Percentiles rank a stretch among this genome's conserved stretches.
phyloP scores from a whole-genome alignment of 441 rosid genomes.

The Breynia disticha region DNA sequence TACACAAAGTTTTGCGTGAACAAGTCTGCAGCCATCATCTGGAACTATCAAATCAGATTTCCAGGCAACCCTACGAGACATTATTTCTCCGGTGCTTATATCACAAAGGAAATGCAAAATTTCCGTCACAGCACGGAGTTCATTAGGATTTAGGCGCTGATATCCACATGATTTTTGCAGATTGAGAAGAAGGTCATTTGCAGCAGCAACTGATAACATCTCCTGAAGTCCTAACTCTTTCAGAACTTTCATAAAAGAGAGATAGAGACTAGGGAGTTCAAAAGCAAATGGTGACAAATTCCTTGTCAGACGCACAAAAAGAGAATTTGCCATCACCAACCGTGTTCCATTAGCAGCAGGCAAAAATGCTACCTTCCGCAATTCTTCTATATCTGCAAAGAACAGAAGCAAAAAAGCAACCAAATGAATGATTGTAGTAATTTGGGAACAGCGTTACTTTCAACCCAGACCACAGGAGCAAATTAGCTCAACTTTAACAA shows the following conservation, averaged over 20 bases:
- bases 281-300: constrained; percentile 95
- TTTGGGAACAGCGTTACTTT: neutral
- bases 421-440: constrained; percentile 2
- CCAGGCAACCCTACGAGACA: constrained; percentile 23
- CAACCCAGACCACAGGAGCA: neutral
- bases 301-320: constrained; percentile 69
- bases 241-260: constrained; percentile 76
- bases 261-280: constrained; percentile 81
- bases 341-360: constrained; percentile 99
- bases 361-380: constrained; percentile 77
- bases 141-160: constrained; percentile 90
- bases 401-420: constrained; percentile 6
- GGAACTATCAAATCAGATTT: constrained; percentile 68
- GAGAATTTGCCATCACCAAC: constrained; percentile 67
- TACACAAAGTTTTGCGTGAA: constrained; percentile 74
- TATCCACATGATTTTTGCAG: constrained; percentile 83
- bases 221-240: constrained; percentile 92
- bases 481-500: neutral
- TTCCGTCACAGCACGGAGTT: constrained; percentile 96
- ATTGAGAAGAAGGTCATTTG: constrained; percentile 61
- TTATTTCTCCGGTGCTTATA: constrained; percentile 28
- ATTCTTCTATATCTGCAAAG: constrained; percentile 57
- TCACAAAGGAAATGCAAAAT: constrained; percentile 68
- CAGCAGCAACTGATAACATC: constrained; percentile 60
- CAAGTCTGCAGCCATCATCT: constrained; percentile 95